Base-by-base conservation (phyloP, 2,329 filamentous ascomycete species). In the Karstenula rhodostoma region DNA sequence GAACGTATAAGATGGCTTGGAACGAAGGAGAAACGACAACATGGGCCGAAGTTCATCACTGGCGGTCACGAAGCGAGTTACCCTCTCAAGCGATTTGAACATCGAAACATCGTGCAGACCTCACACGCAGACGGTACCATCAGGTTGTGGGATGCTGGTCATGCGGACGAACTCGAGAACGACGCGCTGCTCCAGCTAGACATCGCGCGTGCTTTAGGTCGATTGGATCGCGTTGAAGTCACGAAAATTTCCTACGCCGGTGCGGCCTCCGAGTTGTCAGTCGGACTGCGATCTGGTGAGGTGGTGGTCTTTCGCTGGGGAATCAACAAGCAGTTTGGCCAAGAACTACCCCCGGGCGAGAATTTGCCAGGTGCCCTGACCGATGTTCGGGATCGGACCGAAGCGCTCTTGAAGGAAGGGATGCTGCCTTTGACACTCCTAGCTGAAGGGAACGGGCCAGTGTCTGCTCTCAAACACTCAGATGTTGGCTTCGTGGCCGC, bases 111-210 rank as follows among this genome's bases (percentile, higher is more conserved):
- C 47, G 85, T 97, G 7, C 90, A 94, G 62, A 92, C 92, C 4
- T 90, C 93, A 0, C 94, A 99, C 76, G 93, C 90, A 3, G 95
- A 99, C 77, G 93, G 94, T 56, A 96, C 91, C 0, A 84, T 99
- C n/a, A 86, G 94, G 33, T 82, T 98, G 7, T 99, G 94, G 93
- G 95, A 99, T 77, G 87, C 90, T 22, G 95, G 95, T 0, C 91
- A 96, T 71, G 91, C 88, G 15, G 95, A 99, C 73, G 92, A 97
- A 71, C 91, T 99, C 53, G 95, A 99, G 77, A 98, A 98, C 70
- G 85, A 87, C 13, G 83, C 84, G 4, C 85, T 92, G 56, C 81
- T 98, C 25, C 94, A 99, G 79, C 88, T 96, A 6, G 94, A 99
- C 71, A 83, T 98, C 40, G 90, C 91, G 7, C 86, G 92, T 64